These are phyloP conservation scores for Neonectria punicea DNA, from an alignment of 2,329 filamentous ascomycete species.

Conservation along the genomic window DNA sequence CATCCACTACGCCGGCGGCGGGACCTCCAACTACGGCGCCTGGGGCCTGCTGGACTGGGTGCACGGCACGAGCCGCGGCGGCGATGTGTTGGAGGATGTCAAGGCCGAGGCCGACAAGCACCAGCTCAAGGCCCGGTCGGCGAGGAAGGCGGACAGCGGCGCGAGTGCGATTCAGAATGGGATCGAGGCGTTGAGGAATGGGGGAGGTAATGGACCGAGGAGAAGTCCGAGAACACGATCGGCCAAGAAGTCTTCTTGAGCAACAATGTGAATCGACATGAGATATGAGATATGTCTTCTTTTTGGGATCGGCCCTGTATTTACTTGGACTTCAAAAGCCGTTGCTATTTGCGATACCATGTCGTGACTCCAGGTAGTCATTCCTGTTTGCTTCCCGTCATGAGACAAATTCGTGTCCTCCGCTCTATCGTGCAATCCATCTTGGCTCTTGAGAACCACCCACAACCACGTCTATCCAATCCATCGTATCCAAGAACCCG, in stretches of 20 bases:
- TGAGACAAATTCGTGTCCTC: neutral
- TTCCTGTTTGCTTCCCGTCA: neutral
- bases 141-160: slow-evolving; percentile 47
- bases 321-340: neutral
- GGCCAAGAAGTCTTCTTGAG: slow-evolving; percentile 28
- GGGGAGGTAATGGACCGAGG: slow-evolving; percentile 37
- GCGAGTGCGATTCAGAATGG: slow-evolving; percentile 48
- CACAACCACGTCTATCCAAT: slow-evolving; percentile 4
- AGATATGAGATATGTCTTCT: neutral
- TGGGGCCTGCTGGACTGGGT: slow-evolving; percentile 72
- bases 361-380: slow-evolving; percentile 1
- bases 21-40: slow-evolving; percentile 69
- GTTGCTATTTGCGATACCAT: slow-evolving; percentile 2
- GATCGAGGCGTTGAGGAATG: slow-evolving; percentile 43
- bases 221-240: slow-evolving; percentile 43
- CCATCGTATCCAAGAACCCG: neutral
- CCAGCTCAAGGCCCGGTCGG: slow-evolving; percentile 56
- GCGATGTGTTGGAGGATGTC: slow-evolving; percentile 63
- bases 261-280: neutral
- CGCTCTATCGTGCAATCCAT: slow-evolving; percentile 29
- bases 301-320: neutral
- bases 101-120: slow-evolving; percentile 68
- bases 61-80: slow-evolving; percentile 64
- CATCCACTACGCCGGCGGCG: slow-evolving; percentile 66
- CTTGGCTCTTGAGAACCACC: slow-evolving; percentile 8